Base-by-base conservation (phyloP, 768 basidiomycete genomes). In the Tylopilus balloui region DNA sequence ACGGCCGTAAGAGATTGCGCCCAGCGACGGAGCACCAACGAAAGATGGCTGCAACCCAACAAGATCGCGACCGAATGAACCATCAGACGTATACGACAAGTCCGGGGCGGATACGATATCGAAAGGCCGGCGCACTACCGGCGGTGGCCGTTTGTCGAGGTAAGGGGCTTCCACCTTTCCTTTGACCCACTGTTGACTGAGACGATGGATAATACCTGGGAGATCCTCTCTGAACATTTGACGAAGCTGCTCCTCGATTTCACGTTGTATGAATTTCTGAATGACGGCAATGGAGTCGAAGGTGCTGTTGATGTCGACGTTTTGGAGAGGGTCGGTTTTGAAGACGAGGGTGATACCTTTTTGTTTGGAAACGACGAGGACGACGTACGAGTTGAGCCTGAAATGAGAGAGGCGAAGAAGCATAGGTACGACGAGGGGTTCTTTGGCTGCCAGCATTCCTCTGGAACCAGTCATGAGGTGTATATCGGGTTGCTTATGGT, bases 291-390 rank as follows among this genome's bases (percentile, higher is more conserved):
- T 95, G 4, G 91, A 92, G 69, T 99, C 96, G 61, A 99, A 99
- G 3, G 94, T 97, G 67, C 87, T 89, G 69, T 88, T 93, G 65
- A 99, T 98, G 63, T 98, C 91, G 45, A 99, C 93, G 56, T 92
- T 90, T 70, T 99, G 93, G 32, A 99, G 78, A 2, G 96, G 96
- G 69, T 99, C 96, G 29, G 96, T 98, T 73, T 98, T 98, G 82
- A 99, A 99, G 21, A 98, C 96, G 45, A 99, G 83, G 1, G 96
- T 98, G 64, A 98, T 97, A 36, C 96, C 96, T 63, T 97, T 97
- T 65, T 93, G 91, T 57, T 91, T 89, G 21, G 94, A 97, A 49
- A 99, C 91, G 59, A 98, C 94, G 50, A 99, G 83, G 56, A 98
- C 94, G 59, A 99, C 89, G 62, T 97, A 97, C 27, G 95, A 96